Evolutionary conservation across 495 filamentous ascomycete species (phyloP), one percentile per base, ranked within the genome.

Genomic region (Daldinia concentrica): DNA sequence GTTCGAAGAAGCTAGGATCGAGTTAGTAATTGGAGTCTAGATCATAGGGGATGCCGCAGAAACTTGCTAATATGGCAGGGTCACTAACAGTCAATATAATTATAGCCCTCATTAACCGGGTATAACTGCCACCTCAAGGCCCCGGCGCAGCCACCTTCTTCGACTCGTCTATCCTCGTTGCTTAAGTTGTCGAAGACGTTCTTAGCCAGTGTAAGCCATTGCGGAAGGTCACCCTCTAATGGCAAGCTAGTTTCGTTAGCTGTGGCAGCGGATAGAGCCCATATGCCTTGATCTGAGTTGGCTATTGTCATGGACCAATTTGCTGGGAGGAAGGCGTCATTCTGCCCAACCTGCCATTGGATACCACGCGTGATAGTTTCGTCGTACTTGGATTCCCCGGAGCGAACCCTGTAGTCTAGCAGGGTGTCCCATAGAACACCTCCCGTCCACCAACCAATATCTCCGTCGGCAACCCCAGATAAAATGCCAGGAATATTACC

Each of bases 61-160:
- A 24, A 48, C 14, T 9, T 8, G 26, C 19, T 6, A n/a, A n/a
- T 29, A 12, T 15, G 17, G 8, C 8, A 22, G 19, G 43, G 26
- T 11, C 6, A 70, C 72, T 29, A 52, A 77, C 89, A 84, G 77
- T 93, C 94, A 79, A 94, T 91, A 82, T 95, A 94, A 58, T 89
- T 85, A 64, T 91, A 95, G 0, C 93, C 92, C 12, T 80, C 83
- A 71, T 92, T 92, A 71, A 84, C 87, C 0, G 86, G 82, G 74
- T 87, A 89, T 50, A 95, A 90, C 80, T 95, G 91, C 92, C 92
- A 95, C 22, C 88, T 82, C 71, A 95, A 72, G 1, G 90, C 91
- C 17, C 91, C 91, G 17, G 79, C 80, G 74, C 92, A 94, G 6
- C 82, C 82, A 29, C 80, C 79, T 66, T 91, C 79, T 66, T 91